Conservation (phyloP, 2,329 filamentous ascomycete species). For the Helicocarpus griseus region DNA sequence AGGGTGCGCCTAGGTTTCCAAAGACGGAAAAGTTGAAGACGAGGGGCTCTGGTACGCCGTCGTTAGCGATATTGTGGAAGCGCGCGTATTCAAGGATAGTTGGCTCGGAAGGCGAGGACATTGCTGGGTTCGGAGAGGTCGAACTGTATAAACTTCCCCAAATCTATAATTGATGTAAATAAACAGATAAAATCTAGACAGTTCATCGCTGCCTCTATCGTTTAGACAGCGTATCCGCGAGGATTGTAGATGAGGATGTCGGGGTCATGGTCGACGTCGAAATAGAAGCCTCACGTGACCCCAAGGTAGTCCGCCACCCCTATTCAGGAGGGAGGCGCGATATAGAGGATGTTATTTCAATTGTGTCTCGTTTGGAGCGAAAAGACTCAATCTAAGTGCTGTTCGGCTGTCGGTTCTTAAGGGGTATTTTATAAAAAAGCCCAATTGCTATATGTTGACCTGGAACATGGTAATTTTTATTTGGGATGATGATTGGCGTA, state of each 20-base stretch:
- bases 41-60: slow-evolving; percentile 24
- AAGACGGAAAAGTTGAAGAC: slow-evolving; percentile 8
- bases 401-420: too few relatives aligned
- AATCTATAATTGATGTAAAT: not conserved
- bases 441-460: too few relatives aligned
- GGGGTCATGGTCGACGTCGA: not conserved
- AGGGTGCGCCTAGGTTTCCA: slow-evolving; percentile 3
- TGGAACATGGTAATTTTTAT: too few relatives aligned
- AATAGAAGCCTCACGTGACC: not conserved
- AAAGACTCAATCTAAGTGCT: too few relatives aligned
- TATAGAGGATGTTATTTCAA: too few relatives aligned
- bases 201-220: not conserved
- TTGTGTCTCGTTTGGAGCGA: too few relatives aligned
- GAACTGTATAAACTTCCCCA: not conserved
- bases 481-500: too few relatives aligned
- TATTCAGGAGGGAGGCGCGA: too few relatives aligned
- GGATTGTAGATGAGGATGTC: not conserved
- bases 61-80: slow-evolving; percentile 32
- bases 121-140: not conserved
- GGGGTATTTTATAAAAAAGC: too few relatives aligned
- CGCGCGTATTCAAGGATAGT: slow-evolving; percentile 40
- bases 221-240: not conserved
- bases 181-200: not conserved
- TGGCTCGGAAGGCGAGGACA: slow-evolving; percentile 20
- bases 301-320: too few relatives aligned